These are phyloP conservation scores for Malassezia pachydermatis DNA, from an alignment of 1,284 basidiomycete species.

Conservation along the genomic window DNA sequence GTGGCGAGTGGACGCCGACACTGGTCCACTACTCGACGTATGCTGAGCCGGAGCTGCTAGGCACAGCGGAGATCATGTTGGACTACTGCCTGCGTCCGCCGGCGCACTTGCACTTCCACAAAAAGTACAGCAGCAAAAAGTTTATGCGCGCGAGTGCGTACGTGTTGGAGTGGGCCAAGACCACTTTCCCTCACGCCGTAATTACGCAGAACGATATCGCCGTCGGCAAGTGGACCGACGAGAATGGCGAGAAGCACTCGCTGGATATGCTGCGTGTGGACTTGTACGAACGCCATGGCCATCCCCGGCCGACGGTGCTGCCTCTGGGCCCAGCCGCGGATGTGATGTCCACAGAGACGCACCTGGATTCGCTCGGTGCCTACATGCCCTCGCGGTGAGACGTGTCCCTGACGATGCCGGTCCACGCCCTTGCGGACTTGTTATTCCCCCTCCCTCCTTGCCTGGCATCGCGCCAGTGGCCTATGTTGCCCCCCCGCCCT, in stretches of 20 bases:
- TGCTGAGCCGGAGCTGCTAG: constrained; percentile 69
- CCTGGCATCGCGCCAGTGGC: constrained; percentile 10
- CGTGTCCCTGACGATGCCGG: constrained; percentile 17
- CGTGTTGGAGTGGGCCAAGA: constrained; percentile 41
- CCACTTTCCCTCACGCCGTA: constrained; percentile 34
- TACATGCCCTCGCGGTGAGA: not conserved
- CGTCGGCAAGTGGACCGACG: constrained; percentile 16
- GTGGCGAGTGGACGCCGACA: constrained; percentile 70
- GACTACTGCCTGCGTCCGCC: constrained; percentile 57
- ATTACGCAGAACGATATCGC: constrained; percentile 21
- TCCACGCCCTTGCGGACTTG: constrained; percentile 16
- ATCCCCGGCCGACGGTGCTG: constrained; percentile 26
- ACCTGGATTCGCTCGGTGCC: not conserved
- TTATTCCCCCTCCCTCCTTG: constrained; percentile 13
- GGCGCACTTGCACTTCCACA: constrained; percentile 39
- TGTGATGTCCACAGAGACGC: not conserved
- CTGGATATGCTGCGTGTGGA: constrained; percentile 34
- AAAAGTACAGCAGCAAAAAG: constrained; percentile 47
- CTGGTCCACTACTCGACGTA: constrained; percentile 86
- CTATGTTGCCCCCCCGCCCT: not conserved
- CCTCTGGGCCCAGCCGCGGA: constrained; percentile 15
- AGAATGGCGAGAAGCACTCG: constrained; percentile 20
- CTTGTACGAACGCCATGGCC: constrained; percentile 26
- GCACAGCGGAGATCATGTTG: constrained; percentile 82
- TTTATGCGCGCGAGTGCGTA: constrained; percentile 45